Conservation (phyloP, 2,329 filamentous ascomycete genomes). For the Ceratocystis cubensis region DNA sequence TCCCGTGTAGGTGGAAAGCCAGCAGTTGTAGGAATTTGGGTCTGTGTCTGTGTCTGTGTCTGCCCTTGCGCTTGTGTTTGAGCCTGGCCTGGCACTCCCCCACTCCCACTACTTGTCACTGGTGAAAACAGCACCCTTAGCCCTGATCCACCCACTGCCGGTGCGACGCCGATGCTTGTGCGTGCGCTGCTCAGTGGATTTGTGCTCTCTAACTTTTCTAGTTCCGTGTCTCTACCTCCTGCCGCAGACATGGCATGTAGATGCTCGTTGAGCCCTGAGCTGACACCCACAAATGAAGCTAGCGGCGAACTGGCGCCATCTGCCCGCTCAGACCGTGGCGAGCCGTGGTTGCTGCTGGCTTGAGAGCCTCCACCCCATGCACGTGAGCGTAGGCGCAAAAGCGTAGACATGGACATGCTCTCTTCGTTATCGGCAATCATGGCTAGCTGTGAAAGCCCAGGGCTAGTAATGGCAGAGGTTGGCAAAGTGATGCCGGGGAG, state of each 20-base stretch:
- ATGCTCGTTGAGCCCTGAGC: slow-evolving; percentile 15
- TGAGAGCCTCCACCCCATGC: slow-evolving; percentile 76
- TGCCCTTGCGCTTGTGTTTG: neutral
- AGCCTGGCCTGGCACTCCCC: neutral
- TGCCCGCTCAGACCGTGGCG: slow-evolving; percentile 38
- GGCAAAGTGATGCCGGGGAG: slow-evolving; percentile 41
- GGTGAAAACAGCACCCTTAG: neutral
- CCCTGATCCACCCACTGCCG: neutral
- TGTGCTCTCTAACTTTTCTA: neutral
- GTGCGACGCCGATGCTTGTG: neutral
- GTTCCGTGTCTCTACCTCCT: neutral
- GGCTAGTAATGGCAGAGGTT: slow-evolving; percentile 44
- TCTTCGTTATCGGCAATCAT: slow-evolving; percentile 44
- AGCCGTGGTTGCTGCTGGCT: slow-evolving; percentile 47
- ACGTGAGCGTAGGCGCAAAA: slow-evolving; percentile 59
- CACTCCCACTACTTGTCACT: neutral
- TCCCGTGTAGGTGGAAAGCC: slow-evolving; percentile 9
- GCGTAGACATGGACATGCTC: slow-evolving; percentile 59
- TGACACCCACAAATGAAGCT: slow-evolving; percentile 12
- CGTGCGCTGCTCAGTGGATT: neutral
- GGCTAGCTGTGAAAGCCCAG: slow-evolving; percentile 66
- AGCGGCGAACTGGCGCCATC: slow-evolving; percentile 36
- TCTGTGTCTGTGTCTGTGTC: neutral
- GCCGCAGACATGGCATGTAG: neutral
- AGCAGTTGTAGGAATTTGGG: neutral